phyloP scores from a whole-genome alignment of 306 rosid genomes.

The Pterocarpus macrocarpus region DNA sequence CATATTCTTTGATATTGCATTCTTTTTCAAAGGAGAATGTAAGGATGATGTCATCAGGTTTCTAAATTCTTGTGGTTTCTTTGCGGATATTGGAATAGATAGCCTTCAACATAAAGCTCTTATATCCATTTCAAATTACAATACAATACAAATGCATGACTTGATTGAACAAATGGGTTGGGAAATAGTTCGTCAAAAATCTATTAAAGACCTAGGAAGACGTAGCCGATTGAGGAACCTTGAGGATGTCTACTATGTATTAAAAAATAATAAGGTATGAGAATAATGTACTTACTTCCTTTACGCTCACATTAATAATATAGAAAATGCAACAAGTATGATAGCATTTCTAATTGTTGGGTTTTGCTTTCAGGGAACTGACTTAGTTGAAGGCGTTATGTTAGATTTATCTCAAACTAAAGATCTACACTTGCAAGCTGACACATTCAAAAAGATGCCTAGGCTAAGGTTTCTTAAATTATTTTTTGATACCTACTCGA shows the following conservation, averaged over 20 bases:
- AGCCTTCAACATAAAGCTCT: background rate
- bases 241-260: background rate
- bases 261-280: background rate
- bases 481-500: background rate
- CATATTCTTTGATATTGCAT: slow-evolving; percentile 43
- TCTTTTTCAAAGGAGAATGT: slow-evolving; percentile 32
- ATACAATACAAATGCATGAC: background rate
- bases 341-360: background rate
- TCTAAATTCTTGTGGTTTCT: background rate
- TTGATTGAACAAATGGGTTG: slow-evolving; percentile 5
- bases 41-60: slow-evolving; percentile 12
- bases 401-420: background rate
- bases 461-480: background rate
- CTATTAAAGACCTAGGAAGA: background rate
- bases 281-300: background rate
- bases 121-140: background rate
- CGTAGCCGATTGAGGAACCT: background rate
- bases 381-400: background rate
- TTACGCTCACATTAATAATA: background rate
- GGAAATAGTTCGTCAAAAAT: background rate
- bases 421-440: background rate
- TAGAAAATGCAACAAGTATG: background rate
- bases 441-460: background rate
- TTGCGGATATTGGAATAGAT: slow-evolving; percentile 4
- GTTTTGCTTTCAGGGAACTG: background rate